phyloP scores from a whole-genome alignment of 768 basidiomycete species.

The Lactarius deliciosus region DNA sequence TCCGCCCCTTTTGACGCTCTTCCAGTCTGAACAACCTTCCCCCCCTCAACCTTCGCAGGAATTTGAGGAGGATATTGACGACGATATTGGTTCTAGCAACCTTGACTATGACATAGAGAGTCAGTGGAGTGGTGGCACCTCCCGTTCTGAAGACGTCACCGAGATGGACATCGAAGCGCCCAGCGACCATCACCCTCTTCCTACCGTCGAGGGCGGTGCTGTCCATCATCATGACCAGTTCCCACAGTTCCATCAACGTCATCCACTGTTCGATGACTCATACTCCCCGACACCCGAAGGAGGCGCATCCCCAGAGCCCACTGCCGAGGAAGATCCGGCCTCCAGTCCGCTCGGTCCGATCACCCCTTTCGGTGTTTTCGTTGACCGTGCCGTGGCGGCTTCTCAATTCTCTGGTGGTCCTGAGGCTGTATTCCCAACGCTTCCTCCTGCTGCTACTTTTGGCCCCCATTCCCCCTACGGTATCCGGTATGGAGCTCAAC shows the following conservation, averaged over 20 bases:
- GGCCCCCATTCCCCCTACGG: constrained; percentile 26
- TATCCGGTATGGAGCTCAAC: constrained; percentile 33
- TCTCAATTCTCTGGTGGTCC: constrained; percentile 18
- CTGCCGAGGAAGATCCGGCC: constrained; percentile 48
- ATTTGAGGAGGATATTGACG: constrained; percentile 41
- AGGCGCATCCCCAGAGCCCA: constrained; percentile 52
- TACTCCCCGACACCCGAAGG: constrained; percentile 69
- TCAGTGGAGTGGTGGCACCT: constrained; percentile 40
- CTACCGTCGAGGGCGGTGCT: constrained; percentile 10
- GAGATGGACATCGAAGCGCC: constrained; percentile 37
- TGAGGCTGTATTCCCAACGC: constrained; percentile 13
- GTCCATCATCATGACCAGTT: constrained; percentile 1
- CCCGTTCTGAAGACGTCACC: constrained; percentile 32
- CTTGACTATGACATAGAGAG: constrained; percentile 42
- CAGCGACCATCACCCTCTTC: constrained; percentile 22
- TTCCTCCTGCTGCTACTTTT: constrained; percentile 18
- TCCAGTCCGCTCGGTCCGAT: constrained; percentile 74
- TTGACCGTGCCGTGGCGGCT: constrained; percentile 67
- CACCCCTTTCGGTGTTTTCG: constrained; percentile 75
- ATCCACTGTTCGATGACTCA: constrained; percentile 40
- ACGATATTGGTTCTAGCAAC: constrained; percentile 46
- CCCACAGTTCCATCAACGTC: constrained; percentile 4
- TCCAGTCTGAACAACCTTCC: constrained; percentile 18
- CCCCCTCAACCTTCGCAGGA: constrained; percentile 22
- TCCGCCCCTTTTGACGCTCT: constrained; percentile 60